Evolutionary conservation across 345 rosid genomes (phyloP), one percentile per base, ranked within the genome.

Genomic region (Pugionium dolabratum): DNA sequence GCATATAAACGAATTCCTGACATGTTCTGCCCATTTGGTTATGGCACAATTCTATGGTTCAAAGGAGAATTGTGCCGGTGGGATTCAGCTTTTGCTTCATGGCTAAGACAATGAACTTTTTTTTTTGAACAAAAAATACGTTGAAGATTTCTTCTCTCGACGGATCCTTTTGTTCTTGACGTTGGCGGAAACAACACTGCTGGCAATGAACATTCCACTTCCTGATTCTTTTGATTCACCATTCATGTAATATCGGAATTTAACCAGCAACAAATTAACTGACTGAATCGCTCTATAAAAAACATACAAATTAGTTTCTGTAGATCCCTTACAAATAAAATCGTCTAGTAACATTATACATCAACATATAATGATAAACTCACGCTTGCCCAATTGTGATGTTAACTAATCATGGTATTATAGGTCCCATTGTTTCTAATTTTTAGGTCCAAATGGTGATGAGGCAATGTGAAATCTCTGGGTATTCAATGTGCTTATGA

Each of bases 21-120:
- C 18, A 18, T 18, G 18, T 18, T 18, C 18, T 18, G 18, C 18
- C 18, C 18, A 18, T 18, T 18, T 18, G 18, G 18, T 59, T 73
- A 49, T 44, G 51, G 35, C 53, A 9, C 81, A 93, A 97, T 69
- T 46, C 80, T 93, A 9, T 93, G 98, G 98, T 93, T 93, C 72
- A 81, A 89, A 78, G 97, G 88, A 70, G 98, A 93, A 59, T 11
- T 87, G 46, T 87, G 90, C 70, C 59, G 80, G 68, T 93, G 96
- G 98, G 83, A 91, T 59, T 83, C 96, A 7, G 63, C 50, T 43
- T 27, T 59, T 5, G 65, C 65, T 45, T 4, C 53, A 50, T 29
- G 54, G 54, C 54, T 30, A 29, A 9, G 34, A 28, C 11, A 47
- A 31, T 27, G 3, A 28, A 4, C 18, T 18, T 18, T 18, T 18